Conservation (phyloP, 257 asterid genomes). For the Cordia subcordata region DNA sequence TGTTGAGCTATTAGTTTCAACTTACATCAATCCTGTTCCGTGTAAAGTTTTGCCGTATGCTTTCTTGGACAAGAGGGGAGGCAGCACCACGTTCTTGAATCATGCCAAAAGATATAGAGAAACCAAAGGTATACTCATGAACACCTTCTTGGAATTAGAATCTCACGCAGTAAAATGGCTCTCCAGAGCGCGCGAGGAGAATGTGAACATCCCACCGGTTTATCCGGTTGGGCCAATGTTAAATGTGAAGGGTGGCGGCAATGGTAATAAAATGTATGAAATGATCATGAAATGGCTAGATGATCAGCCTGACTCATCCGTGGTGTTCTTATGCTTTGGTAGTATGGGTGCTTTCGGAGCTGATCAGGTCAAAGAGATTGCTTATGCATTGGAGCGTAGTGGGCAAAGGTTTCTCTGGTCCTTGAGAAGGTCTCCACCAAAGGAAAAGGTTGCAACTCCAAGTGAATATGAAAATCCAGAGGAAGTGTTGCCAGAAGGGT, state of each 20-base stretch:
- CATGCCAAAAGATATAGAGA: conserved; percentile 11
- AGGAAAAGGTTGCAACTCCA: not conserved
- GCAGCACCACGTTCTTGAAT: conserved; percentile 2
- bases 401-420: conserved; percentile 11
- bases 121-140: conserved; percentile 24
- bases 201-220: conserved; percentile 26
- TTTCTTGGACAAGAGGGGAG: not conserved
- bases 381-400: conserved; percentile 14
- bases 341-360: no score
- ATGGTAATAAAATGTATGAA: not conserved
- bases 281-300: conserved; percentile 30
- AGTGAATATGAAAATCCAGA: conserved; percentile 15
- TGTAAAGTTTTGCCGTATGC: conserved; percentile 12
- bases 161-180: conserved; percentile 19
- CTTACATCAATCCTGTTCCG: conserved; percentile 19
- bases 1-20: conserved; percentile 9
- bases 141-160: conserved; percentile 32
- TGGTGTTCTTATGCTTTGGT: no score
- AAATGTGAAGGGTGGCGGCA: not conserved
- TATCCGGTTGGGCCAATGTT: conserved; percentile 23
- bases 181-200: no score
- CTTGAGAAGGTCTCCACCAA: conserved; percentile 11
- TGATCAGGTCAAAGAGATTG: no score
- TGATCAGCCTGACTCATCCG: no score
- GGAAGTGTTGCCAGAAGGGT: conserved; percentile 32